phyloP scores from a whole-genome alignment of 2,329 filamentous ascomycete genomes.

The Lecanicillium sp. region DNA sequence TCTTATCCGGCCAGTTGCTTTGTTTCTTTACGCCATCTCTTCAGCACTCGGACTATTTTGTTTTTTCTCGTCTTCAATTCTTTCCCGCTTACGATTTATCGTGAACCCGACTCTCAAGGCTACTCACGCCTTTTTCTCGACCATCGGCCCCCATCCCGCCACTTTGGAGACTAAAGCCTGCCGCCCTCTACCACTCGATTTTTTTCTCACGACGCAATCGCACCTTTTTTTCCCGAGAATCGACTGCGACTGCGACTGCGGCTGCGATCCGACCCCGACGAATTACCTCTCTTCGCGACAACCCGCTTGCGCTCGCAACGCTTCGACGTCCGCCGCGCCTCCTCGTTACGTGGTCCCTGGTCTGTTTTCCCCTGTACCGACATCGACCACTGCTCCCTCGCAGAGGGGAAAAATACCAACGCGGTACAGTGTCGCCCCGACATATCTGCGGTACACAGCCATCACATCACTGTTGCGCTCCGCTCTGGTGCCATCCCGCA shows the following conservation, averaged over 20 bases:
- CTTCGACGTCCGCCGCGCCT: neutral
- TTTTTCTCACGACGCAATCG: neutral
- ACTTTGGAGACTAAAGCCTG: neutral
- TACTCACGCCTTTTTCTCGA: constrained; percentile 7
- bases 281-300: neutral
- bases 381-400: neutral
- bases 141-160: constrained; percentile 8
- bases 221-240: neutral
- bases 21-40: too few relatives aligned
- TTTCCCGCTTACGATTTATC: too few relatives aligned
- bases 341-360: constrained; percentile 5
- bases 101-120: too few relatives aligned
- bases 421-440: too few relatives aligned
- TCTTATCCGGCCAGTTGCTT: neutral
- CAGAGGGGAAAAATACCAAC: too few relatives aligned
- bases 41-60: too few relatives aligned
- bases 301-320: neutral
- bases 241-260: too few relatives aligned
- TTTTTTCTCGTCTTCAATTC: too few relatives aligned
- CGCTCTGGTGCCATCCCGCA: neutral
- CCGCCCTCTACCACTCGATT: neutral
- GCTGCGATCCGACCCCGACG: too few relatives aligned
- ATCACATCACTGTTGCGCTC: too few relatives aligned
- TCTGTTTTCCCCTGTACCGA: neutral
- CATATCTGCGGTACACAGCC: too few relatives aligned